Evolutionary conservation across 2,329 filamentous ascomycete genomes (phyloP).

Genomic region (Dactylellina drechsleri): DNA sequence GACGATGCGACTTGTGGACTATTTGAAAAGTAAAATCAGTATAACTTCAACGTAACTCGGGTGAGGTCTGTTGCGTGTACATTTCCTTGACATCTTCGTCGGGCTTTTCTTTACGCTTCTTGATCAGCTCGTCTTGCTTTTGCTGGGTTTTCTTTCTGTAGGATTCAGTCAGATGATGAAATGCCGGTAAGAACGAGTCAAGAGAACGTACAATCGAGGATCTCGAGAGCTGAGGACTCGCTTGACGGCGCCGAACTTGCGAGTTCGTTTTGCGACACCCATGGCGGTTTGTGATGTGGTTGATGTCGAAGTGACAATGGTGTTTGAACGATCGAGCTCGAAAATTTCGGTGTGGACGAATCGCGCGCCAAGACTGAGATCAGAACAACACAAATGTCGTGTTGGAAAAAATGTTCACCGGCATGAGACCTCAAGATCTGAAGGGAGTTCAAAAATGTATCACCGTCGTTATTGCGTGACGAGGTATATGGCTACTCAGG

Average conservation of each 20-base stretch:
- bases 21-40: constrained; percentile 29
- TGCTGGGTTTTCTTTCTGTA: constrained; percentile 77
- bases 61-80: constrained; percentile 61
- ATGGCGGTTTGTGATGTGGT: constrained; percentile 65
- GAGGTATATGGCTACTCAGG: no score
- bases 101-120: constrained; percentile 69
- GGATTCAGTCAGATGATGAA: constrained; percentile 19
- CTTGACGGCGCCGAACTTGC: constrained; percentile 90
- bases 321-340: no score
- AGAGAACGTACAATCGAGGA: constrained; percentile 69
- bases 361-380: no score
- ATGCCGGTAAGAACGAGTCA: not conserved
- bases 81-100: constrained; percentile 78
- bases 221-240: constrained; percentile 84
- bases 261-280: constrained; percentile 88
- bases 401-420: constrained; percentile 20
- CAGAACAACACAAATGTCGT: constrained; percentile 20
- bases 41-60: constrained; percentile 13
- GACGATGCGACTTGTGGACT: constrained; percentile 81
- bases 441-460: no score
- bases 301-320: constrained; percentile 4
- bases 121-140: constrained; percentile 70
- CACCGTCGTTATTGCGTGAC: no score
- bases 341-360: no score
- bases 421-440: constrained; percentile 8